Conservation (phyloP, 352 stramenopile species). For the Pythium phragmitis region DNA sequence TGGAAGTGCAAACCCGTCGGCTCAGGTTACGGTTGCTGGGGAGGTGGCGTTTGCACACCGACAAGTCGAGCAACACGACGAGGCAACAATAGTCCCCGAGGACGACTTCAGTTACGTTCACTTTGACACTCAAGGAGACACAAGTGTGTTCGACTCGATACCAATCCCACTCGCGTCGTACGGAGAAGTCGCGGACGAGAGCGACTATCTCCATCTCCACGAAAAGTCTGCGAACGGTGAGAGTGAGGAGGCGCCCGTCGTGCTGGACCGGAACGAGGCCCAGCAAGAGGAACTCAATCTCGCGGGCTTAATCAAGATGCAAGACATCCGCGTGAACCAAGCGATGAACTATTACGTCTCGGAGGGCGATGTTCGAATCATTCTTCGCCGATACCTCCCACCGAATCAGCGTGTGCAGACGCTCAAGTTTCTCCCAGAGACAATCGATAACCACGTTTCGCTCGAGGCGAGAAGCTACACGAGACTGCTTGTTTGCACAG, state of each 20-base stretch:
- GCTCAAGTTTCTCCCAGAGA: slow-evolving; percentile 78
- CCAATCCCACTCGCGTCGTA: slow-evolving; percentile 56
- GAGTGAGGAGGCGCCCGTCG: slow-evolving; percentile 54
- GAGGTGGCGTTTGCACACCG: not conserved
- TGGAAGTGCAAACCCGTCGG: not conserved
- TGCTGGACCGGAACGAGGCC: slow-evolving; percentile 68
- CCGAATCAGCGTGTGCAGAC: slow-evolving; percentile 69
- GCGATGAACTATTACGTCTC: slow-evolving; percentile 71
- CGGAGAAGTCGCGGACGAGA: slow-evolving; percentile 46
- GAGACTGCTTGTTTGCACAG: slow-evolving; percentile 62
- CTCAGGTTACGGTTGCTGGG: not conserved
- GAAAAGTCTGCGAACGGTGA: slow-evolving; percentile 59
- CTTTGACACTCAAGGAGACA: slow-evolving; percentile 37
- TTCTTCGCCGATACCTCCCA: slow-evolving; percentile 72
- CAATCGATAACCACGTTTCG: slow-evolving; percentile 77
- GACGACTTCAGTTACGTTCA: slow-evolving; percentile 49
- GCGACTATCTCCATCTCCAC: slow-evolving; percentile 38
- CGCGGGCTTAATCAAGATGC: slow-evolving; percentile 62
- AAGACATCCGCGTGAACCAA: slow-evolving; percentile 82
- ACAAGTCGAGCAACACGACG: not conserved
- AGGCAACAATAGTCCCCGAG: slow-evolving; percentile 24
- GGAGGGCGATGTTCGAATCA: slow-evolving; percentile 61
- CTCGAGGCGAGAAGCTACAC: slow-evolving; percentile 78
- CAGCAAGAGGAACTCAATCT: slow-evolving; percentile 75
- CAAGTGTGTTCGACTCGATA: slow-evolving; percentile 54